Evolutionary conservation across 2,329 filamentous ascomycete genomes (phyloP).

Genomic region (Stromatinia cepivora): DNA sequence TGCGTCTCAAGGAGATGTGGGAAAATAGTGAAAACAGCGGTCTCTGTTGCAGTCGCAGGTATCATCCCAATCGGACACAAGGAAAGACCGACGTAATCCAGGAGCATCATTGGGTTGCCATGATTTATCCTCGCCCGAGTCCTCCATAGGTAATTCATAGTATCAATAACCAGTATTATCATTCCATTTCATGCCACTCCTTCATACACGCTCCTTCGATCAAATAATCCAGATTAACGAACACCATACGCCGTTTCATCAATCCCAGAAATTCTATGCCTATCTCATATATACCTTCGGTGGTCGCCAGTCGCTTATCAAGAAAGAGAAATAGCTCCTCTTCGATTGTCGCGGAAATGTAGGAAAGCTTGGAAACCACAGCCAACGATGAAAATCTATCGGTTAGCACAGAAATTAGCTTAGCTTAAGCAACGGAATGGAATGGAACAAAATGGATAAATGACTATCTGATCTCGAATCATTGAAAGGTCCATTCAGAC

Average conservation of each 20-base stretch:
- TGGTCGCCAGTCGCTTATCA: slow-evolving; percentile 25
- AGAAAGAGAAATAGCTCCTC: slow-evolving; percentile 77
- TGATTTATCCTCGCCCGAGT: neutral
- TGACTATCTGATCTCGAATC: neutral
- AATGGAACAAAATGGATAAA: neutral
- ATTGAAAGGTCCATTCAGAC: slow-evolving; percentile 43
- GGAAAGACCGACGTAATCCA: neutral
- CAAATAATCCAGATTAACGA: slow-evolving; percentile 10
- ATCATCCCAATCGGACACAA: neutral
- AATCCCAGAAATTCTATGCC: slow-evolving; percentile 12
- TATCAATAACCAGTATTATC: slow-evolving; percentile 4
- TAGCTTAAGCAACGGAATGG: no score
- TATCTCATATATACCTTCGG: slow-evolving; percentile 21
- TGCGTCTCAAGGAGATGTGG: neutral
- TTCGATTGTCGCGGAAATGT: slow-evolving; percentile 77
- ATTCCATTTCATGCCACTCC: slow-evolving; percentile 10
- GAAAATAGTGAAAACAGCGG: neutral
- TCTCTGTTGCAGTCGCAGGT: neutral
- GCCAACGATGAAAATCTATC: slow-evolving; percentile 83
- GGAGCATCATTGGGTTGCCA: neutral
- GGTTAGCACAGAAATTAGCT: slow-evolving; percentile 4
- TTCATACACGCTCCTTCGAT: slow-evolving; percentile 10
- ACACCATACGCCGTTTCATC: slow-evolving; percentile 32
- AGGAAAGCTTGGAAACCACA: slow-evolving; percentile 87
- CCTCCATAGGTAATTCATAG: neutral